Conservation (phyloP, 345 rosid species). For the Lepidium sativum region DNA sequence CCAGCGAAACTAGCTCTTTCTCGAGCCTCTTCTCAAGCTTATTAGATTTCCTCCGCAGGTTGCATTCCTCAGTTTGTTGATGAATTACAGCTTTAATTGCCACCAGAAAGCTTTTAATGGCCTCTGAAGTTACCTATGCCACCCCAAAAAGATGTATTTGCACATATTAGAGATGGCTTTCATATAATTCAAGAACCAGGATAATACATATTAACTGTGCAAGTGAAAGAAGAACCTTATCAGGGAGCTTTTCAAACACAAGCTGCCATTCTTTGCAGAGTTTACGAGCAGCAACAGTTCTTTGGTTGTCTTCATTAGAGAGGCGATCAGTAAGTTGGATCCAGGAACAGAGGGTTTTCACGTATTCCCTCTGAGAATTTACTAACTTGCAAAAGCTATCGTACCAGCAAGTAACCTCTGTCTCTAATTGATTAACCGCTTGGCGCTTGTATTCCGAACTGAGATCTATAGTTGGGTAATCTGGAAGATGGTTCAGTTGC, state of each 20-base stretch:
- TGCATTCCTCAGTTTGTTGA: slow-evolving; percentile 59
- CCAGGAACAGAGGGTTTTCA: slow-evolving; percentile 60
- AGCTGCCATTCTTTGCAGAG: slow-evolving; percentile 66
- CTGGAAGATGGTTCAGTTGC: slow-evolving; percentile 54
- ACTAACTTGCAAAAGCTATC: slow-evolving; percentile 64
- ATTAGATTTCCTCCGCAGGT: slow-evolving; percentile 41
- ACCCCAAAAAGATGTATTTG: slow-evolving; percentile 3
- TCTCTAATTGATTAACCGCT: slow-evolving; percentile 71
- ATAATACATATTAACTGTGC: not conserved
- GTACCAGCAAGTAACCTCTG: slow-evolving; percentile 68
- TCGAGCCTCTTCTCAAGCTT: slow-evolving; percentile 61
- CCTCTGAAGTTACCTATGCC: slow-evolving; percentile 57
- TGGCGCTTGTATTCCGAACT: slow-evolving; percentile 61
- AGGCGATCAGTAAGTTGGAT: slow-evolving; percentile 52
- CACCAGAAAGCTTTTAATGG: slow-evolving; percentile 51
- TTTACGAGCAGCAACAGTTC: slow-evolving; percentile 41
- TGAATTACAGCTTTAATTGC: slow-evolving; percentile 46
- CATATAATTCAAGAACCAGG: not conserved
- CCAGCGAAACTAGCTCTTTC: slow-evolving; percentile 44
- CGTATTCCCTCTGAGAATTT: slow-evolving; percentile 57
- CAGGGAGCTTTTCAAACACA: slow-evolving; percentile 56
- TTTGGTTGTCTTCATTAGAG: slow-evolving; percentile 39
- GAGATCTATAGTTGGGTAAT: slow-evolving; percentile 35
- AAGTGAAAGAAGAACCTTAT: slow-evolving; percentile 42
- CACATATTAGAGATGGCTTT: not conserved